Evolutionary conservation across 1,139 yeast species (phyloP), one percentile per base, ranked within the genome.

Genomic region (Blastobotrys apis): DNA sequence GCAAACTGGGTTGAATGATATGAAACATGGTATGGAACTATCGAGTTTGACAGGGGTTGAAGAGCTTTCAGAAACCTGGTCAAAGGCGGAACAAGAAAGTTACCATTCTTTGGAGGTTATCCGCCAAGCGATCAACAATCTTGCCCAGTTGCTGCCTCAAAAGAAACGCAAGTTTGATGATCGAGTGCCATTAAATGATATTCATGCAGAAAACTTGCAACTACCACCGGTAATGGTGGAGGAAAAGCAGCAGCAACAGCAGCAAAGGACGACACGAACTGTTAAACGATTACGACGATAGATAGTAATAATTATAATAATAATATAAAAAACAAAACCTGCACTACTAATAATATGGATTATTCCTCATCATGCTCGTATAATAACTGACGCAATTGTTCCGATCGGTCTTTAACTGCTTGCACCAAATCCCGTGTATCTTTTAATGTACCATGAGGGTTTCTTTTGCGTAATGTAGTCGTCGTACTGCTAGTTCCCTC

Each of bases 341-440:
- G 21, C 6, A 22, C 30, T 22, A 22, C 25, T 22, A 19, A 19
- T 34, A 12, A 34, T 22, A 13, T 26, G 21, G 5, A 6, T 9
- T 9, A 8, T 22, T 34, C 19, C 3, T 21, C 10, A 3, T 36
- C 22, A 6, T 34, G 37, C 19, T 21, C 15, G 19, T 41, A 37
- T 12, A 44, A 20, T 10, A 47, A 27, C 17, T 43, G 42, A 15
- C 44, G 41, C 32, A 57, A 41, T 45, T 57, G 60, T n/a, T 49
- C 49, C 34, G 54, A 54, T 8, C 61, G 47, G 16, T 48, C 49
- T 25, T 50, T 45, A 32, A 57, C 52, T 9, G 50, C 47, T 37
- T 45, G 50, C n/a, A 56, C 47, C 31, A 55, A 33, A 27, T 45
- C 47, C 29, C 39, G 42, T 13, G 50, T 45, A 22, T 47, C 50